Percentiles rank a stretch among this genome's conserved stretches.
These are phyloP conservation scores for Amanita muscaria DNA, from an alignment of 768 basidiomycete genomes.

Conservation along the genomic window DNA sequence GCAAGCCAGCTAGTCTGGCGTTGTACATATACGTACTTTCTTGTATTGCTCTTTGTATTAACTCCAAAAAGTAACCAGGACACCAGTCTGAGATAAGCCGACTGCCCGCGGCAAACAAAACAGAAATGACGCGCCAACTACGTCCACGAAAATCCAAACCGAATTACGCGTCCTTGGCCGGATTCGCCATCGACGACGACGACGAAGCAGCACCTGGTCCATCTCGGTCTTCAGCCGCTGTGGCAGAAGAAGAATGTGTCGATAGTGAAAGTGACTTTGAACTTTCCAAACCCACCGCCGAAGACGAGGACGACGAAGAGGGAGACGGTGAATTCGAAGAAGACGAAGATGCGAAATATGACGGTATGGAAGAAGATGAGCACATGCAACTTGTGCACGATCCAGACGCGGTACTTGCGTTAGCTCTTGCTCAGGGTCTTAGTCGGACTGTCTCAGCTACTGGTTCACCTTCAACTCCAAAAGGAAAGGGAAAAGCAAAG, in stretches of 20 bases:
- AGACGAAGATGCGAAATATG: conserved; percentile 1
- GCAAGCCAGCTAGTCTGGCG: too few relatives aligned
- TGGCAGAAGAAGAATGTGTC: not conserved
- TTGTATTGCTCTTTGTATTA: too few relatives aligned
- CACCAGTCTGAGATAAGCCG: not conserved
- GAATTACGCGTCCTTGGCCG: not conserved
- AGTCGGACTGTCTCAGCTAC: not conserved
- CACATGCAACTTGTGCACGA: not conserved
- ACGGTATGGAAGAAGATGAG: conserved; percentile 2
- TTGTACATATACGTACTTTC: too few relatives aligned
- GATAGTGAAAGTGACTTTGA: conserved; percentile 2
- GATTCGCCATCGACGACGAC: not conserved
- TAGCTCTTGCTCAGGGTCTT: not conserved
- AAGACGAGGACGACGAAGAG: not conserved
- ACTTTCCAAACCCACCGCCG: not conserved
- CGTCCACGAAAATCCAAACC: conserved; percentile 12
- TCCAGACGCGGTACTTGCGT: not conserved
- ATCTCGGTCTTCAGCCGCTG: too few relatives aligned
- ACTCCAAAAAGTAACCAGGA: not conserved
- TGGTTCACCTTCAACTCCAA: not conserved
- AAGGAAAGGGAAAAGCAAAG: not conserved
- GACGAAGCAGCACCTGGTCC: not conserved
- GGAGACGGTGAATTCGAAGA: not conserved
- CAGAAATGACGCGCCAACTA: conserved; percentile 3
- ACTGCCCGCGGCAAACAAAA: too few relatives aligned